Evolutionary conservation across 2,329 filamentous ascomycete species (phyloP).

Genomic region (Ophiostoma piceae): DNA sequence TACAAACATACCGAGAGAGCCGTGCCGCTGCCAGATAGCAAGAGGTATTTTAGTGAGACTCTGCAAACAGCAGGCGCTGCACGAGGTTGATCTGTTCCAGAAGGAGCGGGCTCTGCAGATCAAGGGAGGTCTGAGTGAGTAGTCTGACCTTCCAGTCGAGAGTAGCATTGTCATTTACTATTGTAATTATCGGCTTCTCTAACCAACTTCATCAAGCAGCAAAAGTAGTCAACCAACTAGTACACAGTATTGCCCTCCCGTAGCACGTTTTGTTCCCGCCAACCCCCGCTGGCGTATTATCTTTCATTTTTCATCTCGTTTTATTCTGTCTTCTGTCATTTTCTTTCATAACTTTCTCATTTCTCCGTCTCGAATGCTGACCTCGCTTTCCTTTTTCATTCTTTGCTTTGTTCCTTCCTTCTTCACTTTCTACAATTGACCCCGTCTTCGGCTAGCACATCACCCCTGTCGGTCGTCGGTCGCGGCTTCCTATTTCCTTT

Average conservation of each 20-base stretch:
- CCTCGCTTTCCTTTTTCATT: not conserved
- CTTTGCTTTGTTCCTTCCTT: not conserved
- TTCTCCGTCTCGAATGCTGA: not conserved
- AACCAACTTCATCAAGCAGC: too few relatives aligned
- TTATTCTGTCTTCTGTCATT: too few relatives aligned
- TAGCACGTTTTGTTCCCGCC: not conserved
- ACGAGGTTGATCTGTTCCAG: conserved; percentile 8
- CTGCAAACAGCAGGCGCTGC: not conserved
- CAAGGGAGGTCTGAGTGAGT: not conserved
- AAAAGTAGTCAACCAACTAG: too few relatives aligned
- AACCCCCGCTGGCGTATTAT: not conserved
- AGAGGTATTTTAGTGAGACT: conserved; percentile 1
- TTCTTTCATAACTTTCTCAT: not conserved
- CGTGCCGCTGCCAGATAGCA: not conserved
- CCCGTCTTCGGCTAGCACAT: not conserved
- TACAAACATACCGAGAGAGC: conserved; percentile 1
- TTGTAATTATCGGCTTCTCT: too few relatives aligned
- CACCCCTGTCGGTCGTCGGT: not conserved
- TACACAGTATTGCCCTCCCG: not conserved
- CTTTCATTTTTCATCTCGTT: too few relatives aligned
- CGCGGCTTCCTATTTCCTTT: not conserved
- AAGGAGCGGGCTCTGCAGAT: conserved; percentile 5
- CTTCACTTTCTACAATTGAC: not conserved
- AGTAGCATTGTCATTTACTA: too few relatives aligned
- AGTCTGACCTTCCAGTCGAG: too few relatives aligned